phyloP scores from a whole-genome alignment of 345 rosid genomes.

The Arabidopsis thaliana region DNA sequence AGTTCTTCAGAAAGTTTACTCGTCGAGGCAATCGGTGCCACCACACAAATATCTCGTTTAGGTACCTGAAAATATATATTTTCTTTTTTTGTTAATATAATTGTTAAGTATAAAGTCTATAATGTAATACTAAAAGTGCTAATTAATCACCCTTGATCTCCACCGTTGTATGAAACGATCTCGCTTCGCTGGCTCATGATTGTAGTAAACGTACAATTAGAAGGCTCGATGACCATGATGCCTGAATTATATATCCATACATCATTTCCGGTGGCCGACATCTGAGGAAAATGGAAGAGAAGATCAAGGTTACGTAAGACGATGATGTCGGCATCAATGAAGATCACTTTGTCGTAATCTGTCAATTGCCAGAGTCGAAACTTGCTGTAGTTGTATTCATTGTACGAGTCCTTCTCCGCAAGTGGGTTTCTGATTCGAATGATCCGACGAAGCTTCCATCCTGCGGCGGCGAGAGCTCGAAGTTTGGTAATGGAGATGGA shows the following conservation, averaged over 20 bases:
- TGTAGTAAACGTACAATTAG: slow-evolving; percentile 76
- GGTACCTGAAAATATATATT: slow-evolving; percentile 44
- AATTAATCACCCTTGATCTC: slow-evolving; percentile 69
- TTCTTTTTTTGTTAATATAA: background rate
- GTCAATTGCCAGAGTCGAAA: slow-evolving; percentile 90
- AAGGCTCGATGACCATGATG: slow-evolving; percentile 94
- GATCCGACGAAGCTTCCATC: slow-evolving; percentile 79
- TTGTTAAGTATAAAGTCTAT: background rate
- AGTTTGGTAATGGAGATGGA: slow-evolving; percentile 76
- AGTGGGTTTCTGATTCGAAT: slow-evolving; percentile 79
- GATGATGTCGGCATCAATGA: slow-evolving; percentile 89
- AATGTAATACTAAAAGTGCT: background rate
- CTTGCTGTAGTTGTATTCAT: slow-evolving; percentile 94
- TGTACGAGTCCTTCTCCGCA: slow-evolving; percentile 68
- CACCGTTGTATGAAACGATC: slow-evolving; percentile 90
- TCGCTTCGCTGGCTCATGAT: slow-evolving; percentile 67
- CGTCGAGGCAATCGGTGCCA: slow-evolving; percentile 90
- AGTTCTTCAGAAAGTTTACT: slow-evolving; percentile 82
- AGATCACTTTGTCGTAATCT: slow-evolving; percentile 80
- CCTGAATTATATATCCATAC: slow-evolving; percentile 88
- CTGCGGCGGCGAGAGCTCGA: slow-evolving; percentile 65
- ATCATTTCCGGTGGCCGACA: slow-evolving; percentile 91
- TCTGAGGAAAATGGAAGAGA: slow-evolving; percentile 82
- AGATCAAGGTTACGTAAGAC: slow-evolving; percentile 76
- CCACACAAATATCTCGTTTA: slow-evolving; percentile 88